These are phyloP conservation scores for Pseudogymnoascus sp. DNA, from an alignment of 2,329 filamentous ascomycete genomes.

Conservation along the genomic window DNA sequence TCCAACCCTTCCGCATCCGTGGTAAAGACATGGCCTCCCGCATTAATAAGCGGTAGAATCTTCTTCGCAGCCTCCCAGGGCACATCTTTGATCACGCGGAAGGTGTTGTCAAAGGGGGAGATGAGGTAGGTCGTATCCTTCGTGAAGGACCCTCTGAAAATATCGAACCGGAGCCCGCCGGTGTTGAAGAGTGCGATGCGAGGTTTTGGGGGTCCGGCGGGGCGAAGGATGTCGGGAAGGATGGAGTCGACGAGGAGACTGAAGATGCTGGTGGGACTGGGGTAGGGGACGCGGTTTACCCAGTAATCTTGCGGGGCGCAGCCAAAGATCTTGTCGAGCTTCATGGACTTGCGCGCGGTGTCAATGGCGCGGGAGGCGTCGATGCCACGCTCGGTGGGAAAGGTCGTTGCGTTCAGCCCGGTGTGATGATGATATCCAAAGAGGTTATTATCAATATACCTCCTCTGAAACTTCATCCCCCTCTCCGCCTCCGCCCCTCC, in stretches of 20 bases:
- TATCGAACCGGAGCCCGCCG: constrained; percentile 87
- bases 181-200: constrained; percentile 76
- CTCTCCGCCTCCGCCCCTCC: constrained; percentile 27
- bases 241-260: constrained; percentile 51
- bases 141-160: constrained; percentile 87
- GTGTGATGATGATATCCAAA: constrained; percentile 78
- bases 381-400: constrained; percentile 67
- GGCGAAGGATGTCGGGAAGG: constrained; percentile 51
- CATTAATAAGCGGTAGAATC: constrained; percentile 54
- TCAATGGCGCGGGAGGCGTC: constrained; percentile 65
- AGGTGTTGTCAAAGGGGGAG: constrained; percentile 76
- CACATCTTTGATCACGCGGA: constrained; percentile 71
- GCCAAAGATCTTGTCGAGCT: constrained; percentile 68
- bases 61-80: constrained; percentile 67
- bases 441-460: constrained; percentile 92
- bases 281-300: constrained; percentile 72
- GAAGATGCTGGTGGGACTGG: constrained; percentile 66
- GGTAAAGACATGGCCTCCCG: constrained; percentile 38
- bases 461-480: constrained; percentile 56
- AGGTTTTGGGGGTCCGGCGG: constrained; percentile 49
- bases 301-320: constrained; percentile 75
- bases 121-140: constrained; percentile 78
- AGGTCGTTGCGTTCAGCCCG: constrained; percentile 61
- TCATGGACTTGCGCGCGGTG: constrained; percentile 58
- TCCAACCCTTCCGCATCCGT: not conserved